Evolutionary conservation across 2,329 filamentous ascomycete species (phyloP).

Genomic region (Epichloe aotearoae): DNA sequence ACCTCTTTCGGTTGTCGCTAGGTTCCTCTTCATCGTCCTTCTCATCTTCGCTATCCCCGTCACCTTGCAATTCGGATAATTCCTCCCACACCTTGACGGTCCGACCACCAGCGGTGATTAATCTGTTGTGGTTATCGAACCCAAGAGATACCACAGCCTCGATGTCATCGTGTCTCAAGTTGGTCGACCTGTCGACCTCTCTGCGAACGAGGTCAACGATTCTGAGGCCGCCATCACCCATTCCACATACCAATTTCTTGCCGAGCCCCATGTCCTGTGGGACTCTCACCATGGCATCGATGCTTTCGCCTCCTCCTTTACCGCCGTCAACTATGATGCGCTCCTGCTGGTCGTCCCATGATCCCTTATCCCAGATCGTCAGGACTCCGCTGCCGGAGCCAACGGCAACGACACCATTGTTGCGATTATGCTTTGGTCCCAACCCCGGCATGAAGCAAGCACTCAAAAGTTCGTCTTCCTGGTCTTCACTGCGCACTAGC

Average conservation of each 20-base stretch:
- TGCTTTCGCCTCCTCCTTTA: slow-evolving; percentile 54
- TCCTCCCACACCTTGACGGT: slow-evolving; percentile 91
- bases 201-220: slow-evolving; percentile 66
- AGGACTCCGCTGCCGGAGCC: slow-evolving; percentile 67
- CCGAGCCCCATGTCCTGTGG: slow-evolving; percentile 57
- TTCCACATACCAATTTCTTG: slow-evolving; percentile 65
- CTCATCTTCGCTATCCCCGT: slow-evolving; percentile 32
- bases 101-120: slow-evolving; percentile 81
- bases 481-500: slow-evolving; percentile 79
- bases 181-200: slow-evolving; percentile 53
- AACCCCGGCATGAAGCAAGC: slow-evolving; percentile 67
- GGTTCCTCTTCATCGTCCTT: slow-evolving; percentile 27
- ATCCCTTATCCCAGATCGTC: slow-evolving; percentile 86
- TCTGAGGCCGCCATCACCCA: slow-evolving; percentile 67
- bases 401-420: slow-evolving; percentile 64
- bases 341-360: slow-evolving; percentile 93
- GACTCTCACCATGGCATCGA: slow-evolving; percentile 64
- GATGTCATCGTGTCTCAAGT: slow-evolving; percentile 62
- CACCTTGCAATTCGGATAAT: slow-evolving; percentile 39
- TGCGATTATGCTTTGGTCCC: slow-evolving; percentile 49
- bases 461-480: slow-evolving; percentile 85
- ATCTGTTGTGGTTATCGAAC: slow-evolving; percentile 72
- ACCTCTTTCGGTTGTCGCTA: background rate
- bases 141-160: slow-evolving; percentile 72
- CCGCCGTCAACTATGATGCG: slow-evolving; percentile 62